Evolutionary conservation across 768 basidiomycete species (phyloP).

Genomic region (Lepiota subincarnata): DNA sequence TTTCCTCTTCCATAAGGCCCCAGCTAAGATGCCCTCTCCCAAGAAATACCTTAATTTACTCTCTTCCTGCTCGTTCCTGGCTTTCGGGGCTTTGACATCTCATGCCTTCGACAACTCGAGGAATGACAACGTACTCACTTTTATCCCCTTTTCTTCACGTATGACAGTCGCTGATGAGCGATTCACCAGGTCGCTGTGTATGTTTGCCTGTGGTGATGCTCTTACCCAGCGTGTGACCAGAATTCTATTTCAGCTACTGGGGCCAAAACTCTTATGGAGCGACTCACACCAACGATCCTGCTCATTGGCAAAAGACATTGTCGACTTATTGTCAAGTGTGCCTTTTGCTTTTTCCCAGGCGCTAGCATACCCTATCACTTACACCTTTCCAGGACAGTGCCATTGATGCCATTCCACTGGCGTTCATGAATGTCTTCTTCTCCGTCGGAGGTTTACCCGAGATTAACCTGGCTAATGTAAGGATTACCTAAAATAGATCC

Average conservation of each 20-base stretch:
- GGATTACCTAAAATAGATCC: background rate
- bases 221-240: background rate
- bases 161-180: background rate
- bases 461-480: slow-evolving; percentile 58
- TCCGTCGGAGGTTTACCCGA: slow-evolving; percentile 53
- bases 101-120: slow-evolving; percentile 30
- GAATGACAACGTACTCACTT: slow-evolving; percentile 36
- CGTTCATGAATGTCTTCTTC: slow-evolving; percentile 60
- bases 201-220: background rate
- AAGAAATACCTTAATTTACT: background rate
- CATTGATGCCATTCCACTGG: slow-evolving; percentile 57
- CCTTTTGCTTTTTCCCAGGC: no score
- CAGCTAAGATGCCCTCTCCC: background rate
- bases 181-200: slow-evolving; percentile 26
- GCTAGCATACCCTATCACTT: background rate
- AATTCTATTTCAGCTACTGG: slow-evolving; percentile 34
- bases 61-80: slow-evolving; percentile 5
- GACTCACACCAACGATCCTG: slow-evolving; percentile 33
- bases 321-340: slow-evolving; percentile 49
- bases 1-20: background rate
- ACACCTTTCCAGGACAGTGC: slow-evolving; percentile 39
- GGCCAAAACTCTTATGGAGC: slow-evolving; percentile 62
- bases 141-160: background rate
- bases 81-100: background rate
- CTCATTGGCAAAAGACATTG: slow-evolving; percentile 49